Base-by-base conservation (phyloP, 1,284 basidiomycete genomes). In the Moniliella sp. region DNA sequence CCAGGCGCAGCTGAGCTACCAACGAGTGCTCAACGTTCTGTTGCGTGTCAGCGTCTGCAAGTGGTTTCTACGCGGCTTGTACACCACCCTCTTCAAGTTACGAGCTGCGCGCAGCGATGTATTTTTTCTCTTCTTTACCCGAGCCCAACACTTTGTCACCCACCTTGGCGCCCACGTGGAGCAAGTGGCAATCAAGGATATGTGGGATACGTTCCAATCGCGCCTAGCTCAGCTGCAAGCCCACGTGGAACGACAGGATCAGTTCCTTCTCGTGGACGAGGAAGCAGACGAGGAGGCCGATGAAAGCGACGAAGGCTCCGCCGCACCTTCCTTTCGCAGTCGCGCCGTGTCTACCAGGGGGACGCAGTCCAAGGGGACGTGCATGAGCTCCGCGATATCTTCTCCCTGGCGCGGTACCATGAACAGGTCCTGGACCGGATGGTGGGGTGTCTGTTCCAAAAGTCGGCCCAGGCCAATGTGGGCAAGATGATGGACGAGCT, bases 401-500 rank as follows among this genome's bases (percentile, higher is more conserved):
- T 50, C 21, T 45, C 42, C 4, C 34, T 50, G 5, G 48, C 46
- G 5, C 30, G 40, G 2, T 48, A 44, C 16, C 48, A 50, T 28
- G 48, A 50, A 21, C 17, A 36, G 1, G 34, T 47, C 15, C 39
- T 50, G 9, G 48, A 50, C 15, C 36, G 42, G 1, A 48, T 50
- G 43, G 33, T 50, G 4, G 28, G 36, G 9, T 38, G 40, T 4
- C 41, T 38, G 25, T 48, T 50, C 21, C 38, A 48, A 27, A 44
- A 46, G 19, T 27, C 35, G 4, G 35, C 36, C 18, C 47, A 49
- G 16, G 12, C 29, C 0, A 30, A 7, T 7, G 8, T 23, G 21
- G n/a, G 32, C 1, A 12, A n/a, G 21, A 7, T 23, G 21, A 23
- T 23, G 21, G n/a, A 23, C n/a, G 21, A 23, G 21, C 21, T 23